Evolutionary conservation across 2,329 filamentous ascomycete species (phyloP), one percentile per base, ranked within the genome.

Genomic region (Knufia petricola): DNA sequence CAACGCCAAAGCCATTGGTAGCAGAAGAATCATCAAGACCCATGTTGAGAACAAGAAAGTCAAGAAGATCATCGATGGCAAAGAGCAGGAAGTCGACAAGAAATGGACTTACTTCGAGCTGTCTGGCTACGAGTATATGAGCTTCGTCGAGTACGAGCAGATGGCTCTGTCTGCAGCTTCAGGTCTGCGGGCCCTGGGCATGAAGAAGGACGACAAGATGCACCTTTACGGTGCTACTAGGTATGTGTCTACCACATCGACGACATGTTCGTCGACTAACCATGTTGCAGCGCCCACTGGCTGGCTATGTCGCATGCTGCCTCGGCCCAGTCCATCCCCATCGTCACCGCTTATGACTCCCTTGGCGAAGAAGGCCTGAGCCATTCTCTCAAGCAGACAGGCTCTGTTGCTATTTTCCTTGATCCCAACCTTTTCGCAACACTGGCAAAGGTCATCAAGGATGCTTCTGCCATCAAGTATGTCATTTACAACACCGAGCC

Each of bases 31-130:
- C 50, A 66, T 95, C 67, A 75, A 82, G 66, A 79, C 82, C 40
- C 87, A 94, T 67, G 78, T 78, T 60, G 88, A 95, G 73, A 82
- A 77, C 58, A 94, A 90, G 73, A 92, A 87, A 76, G 72, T 95
- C 58, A 84, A 88, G 75, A 95, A 94, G 77, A 75, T 87, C 44
- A 72, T 94, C 50, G 85, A 94, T 61, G 88, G 88, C 58, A 77
- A 85, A 64, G 77, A 87, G 66, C 73, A 76, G 55, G 79, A 89
- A 69, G 79, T 92, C 28, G 85, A 94, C 55, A 95, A 94, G 79
- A 79, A 90, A 66, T 95, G 88, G 88, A 81, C 82, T 46, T 94
- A 82, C 69, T 94, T 87, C 59, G 88, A 95, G 74, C 79, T 94
- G 57, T 82, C 84, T 53, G 72, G 74, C 42, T 95, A 85, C 71